Evolutionary conservation across 306 rosid genomes (phyloP).

Genomic region (Cicer yamashitae): DNA sequence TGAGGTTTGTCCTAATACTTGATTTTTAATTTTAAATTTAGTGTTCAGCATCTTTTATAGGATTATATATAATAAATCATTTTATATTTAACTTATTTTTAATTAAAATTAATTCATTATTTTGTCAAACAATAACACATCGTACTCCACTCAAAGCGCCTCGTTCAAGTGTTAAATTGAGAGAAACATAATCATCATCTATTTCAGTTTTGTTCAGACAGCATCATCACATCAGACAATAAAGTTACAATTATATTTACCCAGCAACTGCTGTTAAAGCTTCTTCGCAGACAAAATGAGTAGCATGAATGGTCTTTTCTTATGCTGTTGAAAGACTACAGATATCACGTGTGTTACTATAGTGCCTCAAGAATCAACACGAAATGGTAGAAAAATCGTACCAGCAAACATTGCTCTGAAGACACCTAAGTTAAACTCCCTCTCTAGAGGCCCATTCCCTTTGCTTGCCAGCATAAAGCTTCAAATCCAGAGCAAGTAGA

Average conservation of each 20-base stretch:
- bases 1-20: background rate
- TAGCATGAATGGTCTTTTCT: background rate
- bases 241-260: slow-evolving; percentile 22
- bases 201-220: slow-evolving; percentile 23
- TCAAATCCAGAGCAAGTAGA: slow-evolving; percentile 33
- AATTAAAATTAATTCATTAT: background rate
- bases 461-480: slow-evolving; percentile 40
- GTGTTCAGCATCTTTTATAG: background rate
- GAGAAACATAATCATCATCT: slow-evolving; percentile 30
- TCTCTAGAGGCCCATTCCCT: slow-evolving; percentile 28
- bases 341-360: background rate
- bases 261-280: slow-evolving; percentile 31
- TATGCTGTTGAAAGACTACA: slow-evolving; percentile 27
- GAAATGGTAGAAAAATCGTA: slow-evolving; percentile 21
- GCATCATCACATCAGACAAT: slow-evolving; percentile 10
- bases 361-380: slow-evolving; percentile 29
- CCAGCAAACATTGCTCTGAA: slow-evolving; percentile 22
- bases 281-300: slow-evolving; percentile 30
- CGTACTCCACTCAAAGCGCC: slow-evolving; percentile 9
- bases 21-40: background rate
- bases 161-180: slow-evolving; percentile 16
- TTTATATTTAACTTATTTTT: background rate
- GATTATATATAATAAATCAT: background rate
- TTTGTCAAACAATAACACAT: background rate
- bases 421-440: slow-evolving; percentile 26